Percentiles rank a stretch among this genome's conserved stretches.
phyloP scores from a whole-genome alignment of 2,329 filamentous ascomycete species.

The Xylariaceae sp. region DNA sequence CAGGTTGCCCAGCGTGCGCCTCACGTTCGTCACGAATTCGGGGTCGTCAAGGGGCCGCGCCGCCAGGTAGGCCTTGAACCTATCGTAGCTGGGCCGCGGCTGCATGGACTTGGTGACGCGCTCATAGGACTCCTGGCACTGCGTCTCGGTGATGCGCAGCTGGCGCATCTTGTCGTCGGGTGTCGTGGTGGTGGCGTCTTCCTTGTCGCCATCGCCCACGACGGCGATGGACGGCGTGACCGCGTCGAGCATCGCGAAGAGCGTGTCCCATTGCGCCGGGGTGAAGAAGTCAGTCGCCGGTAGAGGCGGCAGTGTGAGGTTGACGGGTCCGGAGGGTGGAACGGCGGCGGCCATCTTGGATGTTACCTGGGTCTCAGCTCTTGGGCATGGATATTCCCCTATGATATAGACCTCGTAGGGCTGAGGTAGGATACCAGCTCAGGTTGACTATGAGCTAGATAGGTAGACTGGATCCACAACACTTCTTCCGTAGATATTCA shows the following conservation, averaged over 20 bases:
- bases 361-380: too few species aligned
- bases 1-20: constrained; percentile 35
- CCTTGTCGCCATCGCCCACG: too few species aligned
- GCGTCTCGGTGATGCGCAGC: constrained; percentile 43
- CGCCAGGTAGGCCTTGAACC: constrained; percentile 48
- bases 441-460: too few species aligned
- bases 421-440: too few species aligned
- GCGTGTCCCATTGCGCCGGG: constrained; percentile 48
- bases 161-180: constrained; percentile 33
- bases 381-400: too few species aligned
- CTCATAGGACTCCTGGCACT: constrained; percentile 44
- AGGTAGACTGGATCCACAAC: too few species aligned
- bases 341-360: constrained; percentile 14
- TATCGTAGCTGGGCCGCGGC: constrained; percentile 35
- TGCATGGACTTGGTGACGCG: constrained; percentile 31
- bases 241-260: constrained; percentile 53
- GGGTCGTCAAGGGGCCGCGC: constrained; percentile 48
- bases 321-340: constrained; percentile 14
- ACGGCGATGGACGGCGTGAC: constrained; percentile 55
- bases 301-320: constrained; percentile 17
- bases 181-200: constrained; percentile 13
- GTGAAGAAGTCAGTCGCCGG: constrained; percentile 16
- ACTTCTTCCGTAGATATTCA: too few species aligned
- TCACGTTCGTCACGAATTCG: constrained; percentile 47
- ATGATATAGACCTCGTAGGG: too few species aligned